Base-by-base conservation (phyloP, 139 green algal species). In the Zygnema cylindricum region DNA sequence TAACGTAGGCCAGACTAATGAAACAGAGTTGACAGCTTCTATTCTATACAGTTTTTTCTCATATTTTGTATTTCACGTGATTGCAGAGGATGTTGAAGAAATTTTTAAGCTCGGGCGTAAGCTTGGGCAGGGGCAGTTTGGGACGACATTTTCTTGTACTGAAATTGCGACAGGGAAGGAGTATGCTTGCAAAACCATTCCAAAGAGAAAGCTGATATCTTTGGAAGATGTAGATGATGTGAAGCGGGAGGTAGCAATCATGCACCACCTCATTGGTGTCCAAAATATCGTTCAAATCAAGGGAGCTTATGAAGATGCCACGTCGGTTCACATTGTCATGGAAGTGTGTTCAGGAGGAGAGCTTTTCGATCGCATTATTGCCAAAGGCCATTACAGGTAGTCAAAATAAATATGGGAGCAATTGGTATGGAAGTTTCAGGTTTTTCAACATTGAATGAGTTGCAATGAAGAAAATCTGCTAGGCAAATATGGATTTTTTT, bases 211-310 rank as follows among this genome's bases (percentile, higher is more conserved):
- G 92, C 93, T 99, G 69, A 92, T 89, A 22, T 86, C 90, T 40
- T 81, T 91, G 30, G 97, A 99, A 84, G 97, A 99, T 87, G 93
- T 98, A 25, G 96, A 98, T 42, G 97, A 99, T 86, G 95, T 99
- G 75, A 88, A 93, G 90, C 93, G 96, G 0, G 97, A 99, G 23
- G 79, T 99, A 63, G 94, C 96, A 81, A 98, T 98, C 91, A 97
- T 98, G 94, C 94, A 98, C 88, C 96, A 98, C 87, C 92, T 98
- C 36, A 71, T 76, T 43, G 94, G 94, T n/a, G 94, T 98, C 87
- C 84, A 81, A 7, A 96, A 98, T 93, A 94, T 98, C 43, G 95
- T 96, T 42, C 35, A 69, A 25, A 43, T 91, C 1, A 93, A 88
- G 2, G 83, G 77, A 7, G 75, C 85, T 1, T 90, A 69, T 43